phyloP scores from a whole-genome alignment of 768 basidiomycete species.

The Hemileccinum rubropunctum region DNA sequence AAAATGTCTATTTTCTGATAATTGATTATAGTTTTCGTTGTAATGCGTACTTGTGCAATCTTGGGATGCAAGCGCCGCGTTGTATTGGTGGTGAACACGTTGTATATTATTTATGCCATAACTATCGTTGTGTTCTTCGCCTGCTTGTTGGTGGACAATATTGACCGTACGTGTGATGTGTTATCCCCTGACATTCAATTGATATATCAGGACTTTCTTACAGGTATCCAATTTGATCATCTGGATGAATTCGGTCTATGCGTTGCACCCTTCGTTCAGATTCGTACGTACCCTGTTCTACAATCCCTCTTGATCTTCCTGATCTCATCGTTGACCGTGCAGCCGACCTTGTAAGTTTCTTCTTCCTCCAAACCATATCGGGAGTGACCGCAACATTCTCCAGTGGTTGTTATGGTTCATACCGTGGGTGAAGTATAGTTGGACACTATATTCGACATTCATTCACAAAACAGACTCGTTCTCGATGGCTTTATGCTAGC shows the following conservation, averaged over 20 bases:
- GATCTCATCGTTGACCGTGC: neutral
- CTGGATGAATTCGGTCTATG: slow-evolving; percentile 14
- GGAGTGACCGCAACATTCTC: neutral
- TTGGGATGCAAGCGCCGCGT: slow-evolving; percentile 9
- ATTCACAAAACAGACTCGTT: slow-evolving; percentile 8
- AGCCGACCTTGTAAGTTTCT: slow-evolving; percentile 9
- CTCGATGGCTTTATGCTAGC: slow-evolving; percentile 15
- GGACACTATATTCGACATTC: neutral
- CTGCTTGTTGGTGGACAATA: neutral
- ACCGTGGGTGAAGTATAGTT: slow-evolving; percentile 7
- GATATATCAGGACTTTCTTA: neutral
- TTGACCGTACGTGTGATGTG: neutral
- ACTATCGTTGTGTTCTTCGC: neutral
- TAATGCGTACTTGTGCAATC: slow-evolving; percentile 25
- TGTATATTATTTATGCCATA: slow-evolving; percentile 13
- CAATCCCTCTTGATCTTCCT: neutral
- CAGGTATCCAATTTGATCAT: slow-evolving; percentile 1
- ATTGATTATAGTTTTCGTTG: slow-evolving; percentile 20
- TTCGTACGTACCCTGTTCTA: slow-evolving; percentile 1
- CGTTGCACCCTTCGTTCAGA: neutral
- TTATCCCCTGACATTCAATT: too few relatives aligned
- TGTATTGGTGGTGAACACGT: neutral
- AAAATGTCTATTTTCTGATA: neutral
- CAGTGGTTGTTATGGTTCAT: slow-evolving; percentile 14
- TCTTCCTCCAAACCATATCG: neutral